Conservation (phyloP, 257 asterid genomes). For the Petunia secreta region DNA sequence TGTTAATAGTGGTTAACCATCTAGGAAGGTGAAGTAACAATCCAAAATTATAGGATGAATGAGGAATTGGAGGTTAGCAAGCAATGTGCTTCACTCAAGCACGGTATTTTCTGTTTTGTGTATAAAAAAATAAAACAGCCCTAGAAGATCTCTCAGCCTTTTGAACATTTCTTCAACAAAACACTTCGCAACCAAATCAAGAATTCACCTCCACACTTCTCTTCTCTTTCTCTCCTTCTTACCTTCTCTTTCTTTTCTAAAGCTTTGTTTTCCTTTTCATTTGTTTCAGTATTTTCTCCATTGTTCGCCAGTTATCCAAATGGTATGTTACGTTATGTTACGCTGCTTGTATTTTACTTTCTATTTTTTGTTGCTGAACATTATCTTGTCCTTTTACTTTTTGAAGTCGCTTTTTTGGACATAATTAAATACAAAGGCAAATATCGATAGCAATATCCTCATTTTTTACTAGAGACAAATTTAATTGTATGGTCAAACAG, state of each 20-base stretch:
- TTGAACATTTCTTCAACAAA: conserved; percentile 45
- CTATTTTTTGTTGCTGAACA: too few species aligned
- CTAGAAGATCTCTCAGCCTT: conserved; percentile 51
- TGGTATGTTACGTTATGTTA: conserved; percentile 10
- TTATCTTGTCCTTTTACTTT: background rate
- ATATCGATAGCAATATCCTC: background rate
- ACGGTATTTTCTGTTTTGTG: background rate
- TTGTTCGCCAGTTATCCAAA: conserved; percentile 26
- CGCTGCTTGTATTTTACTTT: too few species aligned
- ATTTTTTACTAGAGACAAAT: background rate
- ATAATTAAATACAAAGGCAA: background rate
- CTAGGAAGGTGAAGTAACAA: background rate
- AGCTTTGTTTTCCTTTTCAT: conserved; percentile 34
- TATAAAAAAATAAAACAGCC: background rate
- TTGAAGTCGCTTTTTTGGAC: background rate
- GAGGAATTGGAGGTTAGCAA: background rate
- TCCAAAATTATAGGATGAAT: conserved; percentile 15
- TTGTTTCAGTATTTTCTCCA: conserved; percentile 15
- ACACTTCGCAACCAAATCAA: conserved; percentile 33
- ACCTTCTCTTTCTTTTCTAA: conserved; percentile 8
- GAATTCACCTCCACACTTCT: conserved; percentile 12
- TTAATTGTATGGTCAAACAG: background rate
- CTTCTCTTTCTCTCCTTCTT: background rate
- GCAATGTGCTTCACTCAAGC: background rate
- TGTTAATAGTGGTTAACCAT: background rate